Evolutionary conservation across 2,329 filamentous ascomycete species (phyloP).

Genomic region (Clonostachys chloroleuca): DNA sequence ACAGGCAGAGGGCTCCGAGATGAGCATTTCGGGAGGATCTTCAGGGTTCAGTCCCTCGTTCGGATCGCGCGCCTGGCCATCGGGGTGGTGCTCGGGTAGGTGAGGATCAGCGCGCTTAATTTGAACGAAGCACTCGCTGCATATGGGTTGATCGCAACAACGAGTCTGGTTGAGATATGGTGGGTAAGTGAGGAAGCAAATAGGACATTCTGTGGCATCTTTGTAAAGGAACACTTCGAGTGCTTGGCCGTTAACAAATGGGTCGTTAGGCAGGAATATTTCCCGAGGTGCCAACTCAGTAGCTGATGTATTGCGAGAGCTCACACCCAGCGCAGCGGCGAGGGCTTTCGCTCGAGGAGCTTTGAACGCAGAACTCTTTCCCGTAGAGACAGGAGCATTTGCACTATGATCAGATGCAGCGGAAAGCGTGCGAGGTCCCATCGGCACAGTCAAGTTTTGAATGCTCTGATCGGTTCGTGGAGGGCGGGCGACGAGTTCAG

Average conservation of each 20-base stretch:
- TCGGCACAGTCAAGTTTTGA: slow-evolving; percentile 74
- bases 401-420: slow-evolving; percentile 66
- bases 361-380: slow-evolving; percentile 30
- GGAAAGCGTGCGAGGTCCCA: slow-evolving; percentile 72
- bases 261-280: slow-evolving; percentile 73
- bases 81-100: slow-evolving; percentile 72
- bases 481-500: slow-evolving; percentile 50
- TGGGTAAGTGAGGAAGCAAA: slow-evolving; percentile 95
- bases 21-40: slow-evolving; percentile 59
- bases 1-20: slow-evolving; percentile 88
- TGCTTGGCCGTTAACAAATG: slow-evolving; percentile 89
- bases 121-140: slow-evolving; percentile 98
- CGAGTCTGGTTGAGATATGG: slow-evolving; percentile 90
- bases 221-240: slow-evolving; percentile 94
- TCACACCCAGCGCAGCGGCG: slow-evolving; percentile 70
- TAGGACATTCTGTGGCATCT: slow-evolving; percentile 83
- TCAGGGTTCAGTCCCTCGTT: slow-evolving; percentile 34
- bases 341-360: slow-evolving; percentile 74
- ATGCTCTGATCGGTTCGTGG: slow-evolving; percentile 52
- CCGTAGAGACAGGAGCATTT: slow-evolving; percentile 50
- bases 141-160: slow-evolving; percentile 94
- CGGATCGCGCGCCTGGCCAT: slow-evolving; percentile 29
- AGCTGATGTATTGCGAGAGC: slow-evolving; percentile 69
- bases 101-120: slow-evolving; percentile 94
- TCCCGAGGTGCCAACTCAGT: slow-evolving; percentile 74